Base-by-base conservation (phyloP, 192 early-diverging fungal genomes). In the Pilobolus umbonatus region DNA sequence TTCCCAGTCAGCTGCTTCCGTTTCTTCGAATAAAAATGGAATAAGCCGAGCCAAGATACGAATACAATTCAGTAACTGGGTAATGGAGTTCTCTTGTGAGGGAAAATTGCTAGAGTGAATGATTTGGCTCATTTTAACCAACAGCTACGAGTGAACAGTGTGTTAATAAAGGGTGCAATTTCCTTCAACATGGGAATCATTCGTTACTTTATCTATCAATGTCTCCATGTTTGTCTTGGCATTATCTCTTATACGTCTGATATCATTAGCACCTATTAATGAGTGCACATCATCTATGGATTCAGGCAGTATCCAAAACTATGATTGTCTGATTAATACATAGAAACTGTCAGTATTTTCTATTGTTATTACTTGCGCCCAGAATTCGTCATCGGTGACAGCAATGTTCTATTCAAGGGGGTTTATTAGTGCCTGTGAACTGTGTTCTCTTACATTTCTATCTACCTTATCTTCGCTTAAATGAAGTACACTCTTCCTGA, bases 401-500 rank as follows among this genome's bases (percentile, higher is more conserved):
- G 62, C 57, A 30, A 78, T 73, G 32, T 64, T 70, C 72, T 76
- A 58, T 34, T 50, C 19, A 50, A 59, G 36, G 9, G 11, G n/a
- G 12, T 53, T n/a, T 32, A 21, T 34, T 29, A 32, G 15, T 10
- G 17, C 11, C 32, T 30, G 7, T 26, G 25, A 29, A 29, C 4
- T 49, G 2, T 40, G 3, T 40, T 40, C n/a, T 40, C 2, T 40
- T 19, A 10, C 10, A 5, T 29, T 57, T 57, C 10, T 5, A 22
- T 35, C 28, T 89, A 89, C 87, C 63, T 80, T 74, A 62, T 88
- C 82, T 70, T 94, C 86, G 43, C 83, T 86, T 25, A 95, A 75
- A 56, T 83, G 77, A 61, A 93, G 92, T 34, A 94, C 92, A 46
- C 85, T 81, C 73, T 92, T 91, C 34, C 91, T 79, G 67, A 95